Conservation (phyloP, 2,329 filamentous ascomycete species). For the Chaetomiaceae sp. region DNA sequence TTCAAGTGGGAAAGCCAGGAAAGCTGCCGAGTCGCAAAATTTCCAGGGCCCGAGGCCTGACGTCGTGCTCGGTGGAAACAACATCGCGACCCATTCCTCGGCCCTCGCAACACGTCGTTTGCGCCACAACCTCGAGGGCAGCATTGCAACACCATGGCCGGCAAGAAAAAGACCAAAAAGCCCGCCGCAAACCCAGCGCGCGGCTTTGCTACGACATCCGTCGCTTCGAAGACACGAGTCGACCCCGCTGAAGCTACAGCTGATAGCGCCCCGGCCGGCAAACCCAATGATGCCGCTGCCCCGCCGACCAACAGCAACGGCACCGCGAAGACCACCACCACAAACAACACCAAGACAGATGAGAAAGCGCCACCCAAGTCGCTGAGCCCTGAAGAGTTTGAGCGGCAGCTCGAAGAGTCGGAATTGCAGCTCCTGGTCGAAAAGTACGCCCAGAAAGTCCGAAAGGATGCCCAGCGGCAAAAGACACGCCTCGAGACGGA, state of each 20-base stretch:
- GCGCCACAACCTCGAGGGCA: neutral
- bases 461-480: constrained; percentile 74
- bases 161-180: constrained; percentile 88
- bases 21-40: constrained; percentile 12
- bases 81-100: constrained; percentile 4
- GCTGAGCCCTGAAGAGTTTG: constrained; percentile 81
- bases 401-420: constrained; percentile 82
- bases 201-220: constrained; percentile 89
- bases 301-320: constrained; percentile 24
- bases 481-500: constrained; percentile 78
- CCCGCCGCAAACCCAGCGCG: constrained; percentile 78
- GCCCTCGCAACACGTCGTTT: constrained; percentile 1
- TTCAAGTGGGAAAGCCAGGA: too few relatives aligned
- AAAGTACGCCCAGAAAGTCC: constrained; percentile 72
- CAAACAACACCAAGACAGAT: constrained; percentile 25
- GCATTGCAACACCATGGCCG: constrained; percentile 52
- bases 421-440: constrained; percentile 86
- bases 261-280: constrained; percentile 27
- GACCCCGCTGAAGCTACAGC: constrained; percentile 46
- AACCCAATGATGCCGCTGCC: constrained; percentile 18
- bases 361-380: constrained; percentile 36
- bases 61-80: constrained; percentile 9
- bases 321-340: constrained; percentile 21
- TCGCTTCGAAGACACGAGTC: constrained; percentile 74
- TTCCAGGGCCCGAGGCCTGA: constrained; percentile 15